Evolutionary conservation across 163 green algal species (phyloP), one percentile per base, ranked within the genome.

Genomic region (Scenedesmus sp.): DNA sequence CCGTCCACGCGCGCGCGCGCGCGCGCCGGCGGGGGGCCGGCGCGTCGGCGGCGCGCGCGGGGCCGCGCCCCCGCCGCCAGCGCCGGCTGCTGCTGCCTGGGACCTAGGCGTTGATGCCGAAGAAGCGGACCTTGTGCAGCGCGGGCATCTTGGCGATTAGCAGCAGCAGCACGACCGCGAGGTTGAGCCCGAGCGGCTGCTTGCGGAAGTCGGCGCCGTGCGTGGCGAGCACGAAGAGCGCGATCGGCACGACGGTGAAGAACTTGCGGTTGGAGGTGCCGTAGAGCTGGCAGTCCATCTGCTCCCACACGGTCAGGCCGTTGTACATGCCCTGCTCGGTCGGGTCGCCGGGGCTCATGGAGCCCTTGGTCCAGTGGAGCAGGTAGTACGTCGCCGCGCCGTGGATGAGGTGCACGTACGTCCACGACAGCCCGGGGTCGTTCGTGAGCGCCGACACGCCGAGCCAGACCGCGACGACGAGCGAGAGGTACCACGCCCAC

Each of bases 301-400:
- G 96, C 89, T 99, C 96, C 96, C 96, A 99, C 76, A 98, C 98
- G 0, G 96, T 99, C 24, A 97, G 78, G 45, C 88, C 83, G 86
- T 98, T 88, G 69, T 98, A 98, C 67, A 94, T 91, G 54, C 95
- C 96, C 77, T 98, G 93, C 36, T 77, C 69, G 31, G 54, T 77
- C 6, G 69, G 69, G 64, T 97, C 94, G 33, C 92, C 90, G 4
- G 81, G 78, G 29, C 94, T 90, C 28, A 92, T 91, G 1, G 89
- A 94, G 36, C 93, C 94, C 85, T 99, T 99, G 56, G 84, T 94
- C 91, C 91, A 98, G 87, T 99, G 96, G 44, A 99, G 85, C 14
- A 98, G 77, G 79, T 94, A 98, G 82, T 97, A 99, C 4, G 91
- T 97, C 50, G 96, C 72, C 26, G 91, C 78, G 22, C 91, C 96